Percentiles rank a stretch among this genome's conserved stretches.
Conservation (phyloP, 257 asterid species). For the Haberlea rhodopensis region DNA sequence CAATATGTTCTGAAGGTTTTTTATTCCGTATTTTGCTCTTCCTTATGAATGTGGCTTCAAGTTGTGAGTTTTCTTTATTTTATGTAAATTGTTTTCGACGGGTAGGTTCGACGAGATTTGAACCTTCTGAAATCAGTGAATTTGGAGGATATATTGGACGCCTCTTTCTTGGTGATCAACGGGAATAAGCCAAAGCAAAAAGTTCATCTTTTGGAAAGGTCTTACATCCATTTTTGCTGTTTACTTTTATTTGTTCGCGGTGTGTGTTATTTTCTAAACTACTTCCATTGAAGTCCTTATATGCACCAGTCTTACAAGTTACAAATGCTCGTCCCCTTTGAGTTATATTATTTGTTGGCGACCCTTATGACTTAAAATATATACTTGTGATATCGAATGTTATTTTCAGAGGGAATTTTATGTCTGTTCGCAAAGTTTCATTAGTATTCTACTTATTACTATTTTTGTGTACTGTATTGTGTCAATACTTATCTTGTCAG, state of each 20-base stretch:
- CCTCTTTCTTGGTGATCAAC: slow-evolving; percentile 60
- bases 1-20: slow-evolving; percentile 76
- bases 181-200: slow-evolving; percentile 88
- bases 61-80: slow-evolving; percentile 2
- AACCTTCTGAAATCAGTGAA: slow-evolving; percentile 69
- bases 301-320: not conserved
- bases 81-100: not conserved
- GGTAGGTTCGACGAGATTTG: slow-evolving; percentile 81
- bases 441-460: not conserved
- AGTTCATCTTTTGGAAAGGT: slow-evolving; percentile 84
- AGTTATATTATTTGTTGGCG: not conserved
- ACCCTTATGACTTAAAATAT: not conserved
- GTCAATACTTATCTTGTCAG: not conserved
- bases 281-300: not conserved
- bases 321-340: not conserved
- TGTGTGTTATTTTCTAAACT: not conserved
- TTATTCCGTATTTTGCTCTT: not conserved
- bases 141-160: slow-evolving; percentile 61
- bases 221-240: not conserved
- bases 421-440: not conserved
- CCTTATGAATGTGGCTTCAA: not conserved
- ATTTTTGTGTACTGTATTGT: not conserved
- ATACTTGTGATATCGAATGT: not conserved
- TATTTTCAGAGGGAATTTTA: no score
- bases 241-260: not conserved